A percentile compares a stretch with the other conserved stretches of the same genome.
phyloP scores from a whole-genome alignment of 805 yeast species.

The Wickerhamomyces queroliae region DNA sequence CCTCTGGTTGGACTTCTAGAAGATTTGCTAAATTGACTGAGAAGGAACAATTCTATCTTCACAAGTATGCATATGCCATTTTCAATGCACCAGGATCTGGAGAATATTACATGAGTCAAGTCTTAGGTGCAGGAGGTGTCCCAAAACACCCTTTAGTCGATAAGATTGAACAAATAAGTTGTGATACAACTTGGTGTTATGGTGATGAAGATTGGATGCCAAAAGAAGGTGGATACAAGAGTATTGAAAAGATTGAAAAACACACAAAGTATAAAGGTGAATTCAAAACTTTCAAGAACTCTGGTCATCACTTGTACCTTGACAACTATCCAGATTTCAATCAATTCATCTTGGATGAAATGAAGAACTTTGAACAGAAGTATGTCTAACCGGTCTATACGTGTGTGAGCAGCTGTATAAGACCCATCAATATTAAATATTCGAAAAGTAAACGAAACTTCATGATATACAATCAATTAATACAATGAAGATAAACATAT shows the following conservation, averaged over 20 bases:
- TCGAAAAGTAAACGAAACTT: too few species aligned
- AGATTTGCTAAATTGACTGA: constrained; percentile 59
- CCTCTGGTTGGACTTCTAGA: constrained; percentile 85
- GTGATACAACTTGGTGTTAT: constrained; percentile 76
- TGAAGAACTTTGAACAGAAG: constrained; percentile 28
- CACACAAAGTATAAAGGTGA: constrained; percentile 20
- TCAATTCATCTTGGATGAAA: constrained; percentile 41
- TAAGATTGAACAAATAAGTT: constrained; percentile 36
- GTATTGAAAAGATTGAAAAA: constrained; percentile 21
- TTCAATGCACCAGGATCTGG: constrained; percentile 90
- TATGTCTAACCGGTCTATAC: not conserved
- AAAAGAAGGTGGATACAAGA: constrained; percentile 31
- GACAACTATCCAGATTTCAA: constrained; percentile 59
- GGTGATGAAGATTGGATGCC: constrained; percentile 76
- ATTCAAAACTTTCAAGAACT: constrained; percentile 40
- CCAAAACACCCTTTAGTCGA: constrained; percentile 69
- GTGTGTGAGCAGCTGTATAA: not conserved
- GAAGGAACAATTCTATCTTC: constrained; percentile 48
- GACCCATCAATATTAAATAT: not conserved
- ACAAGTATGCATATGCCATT: constrained; percentile 74
- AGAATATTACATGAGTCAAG: constrained; percentile 81
- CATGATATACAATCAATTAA: too few species aligned
- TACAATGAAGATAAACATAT: too few species aligned
- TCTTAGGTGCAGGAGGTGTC: constrained; percentile 86
- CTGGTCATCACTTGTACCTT: constrained; percentile 78